Evolutionary conservation across 1,284 basidiomycete genomes (phyloP), one percentile per base, ranked within the genome.

Genomic region (Boletus semigastroideus): DNA sequence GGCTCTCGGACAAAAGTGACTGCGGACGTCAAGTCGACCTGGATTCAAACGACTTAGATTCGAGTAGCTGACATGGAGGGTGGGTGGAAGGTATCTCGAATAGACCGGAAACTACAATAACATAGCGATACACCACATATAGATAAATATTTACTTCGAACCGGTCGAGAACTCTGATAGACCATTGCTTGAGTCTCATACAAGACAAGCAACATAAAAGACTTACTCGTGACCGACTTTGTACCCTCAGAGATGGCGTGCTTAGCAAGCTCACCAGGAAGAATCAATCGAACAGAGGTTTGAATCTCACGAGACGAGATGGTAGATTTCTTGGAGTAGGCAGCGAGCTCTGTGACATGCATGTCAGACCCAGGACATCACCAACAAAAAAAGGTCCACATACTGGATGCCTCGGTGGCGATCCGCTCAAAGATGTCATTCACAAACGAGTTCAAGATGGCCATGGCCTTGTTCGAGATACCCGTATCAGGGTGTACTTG

Each of bases 221-320:
- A 53, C 69, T 51, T 16, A 67, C 66, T 68, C 19, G 69, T 72
- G 16, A 68, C 67, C 10, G 69, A 72, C 77, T 86, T 88, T 50
- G 86, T 88, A 51, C 89, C 89, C 75, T 92, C 89, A 7, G 87
- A 89, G 73, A 92, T 82, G 43, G 80, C 78, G 53, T 82, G 81
- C 74, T 84, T 84, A 36, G 80, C 79, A 17, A 83, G 74, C 62
- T 85, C 85, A 67, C 83, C 84, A 46, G 87, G 87, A 34, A 90
- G 82, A 70, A 90, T 89, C 52, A 90, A 75, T 55, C 87, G 85
- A 45, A 89, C 87, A 16, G 87, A 76, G 0, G 87, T 90, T 72
- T 90, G 87, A 64, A 90, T 90, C 69, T 90, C 87, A 53, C 88
- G 85, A 49, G 87, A 89, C 49, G 87, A 89, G 72, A 90, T 90